Evolutionary conservation across 208 protist species (phyloP), one percentile per base, ranked within the genome.

Genomic region (Leishmania amazonensis): DNA sequence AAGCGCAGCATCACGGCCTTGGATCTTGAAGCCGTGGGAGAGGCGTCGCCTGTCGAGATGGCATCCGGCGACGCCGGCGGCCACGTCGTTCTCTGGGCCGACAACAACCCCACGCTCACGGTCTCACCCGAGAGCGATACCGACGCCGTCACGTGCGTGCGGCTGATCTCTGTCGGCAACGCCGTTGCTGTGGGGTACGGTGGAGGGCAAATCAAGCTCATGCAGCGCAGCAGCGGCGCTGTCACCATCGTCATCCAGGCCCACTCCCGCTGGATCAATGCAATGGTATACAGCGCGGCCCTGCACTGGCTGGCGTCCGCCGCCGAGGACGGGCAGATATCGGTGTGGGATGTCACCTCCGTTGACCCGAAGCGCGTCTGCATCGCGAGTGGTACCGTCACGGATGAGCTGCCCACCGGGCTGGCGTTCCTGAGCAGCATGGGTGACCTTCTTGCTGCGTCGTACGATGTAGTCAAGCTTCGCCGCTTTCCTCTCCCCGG

Each of bases 231-330:
- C n/a, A 88, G 60, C 5, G 93, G 91, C 21, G 76, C 79, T 3
- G 74, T 85, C 13, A 47, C 45, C 19, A 49, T 91, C 1, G 82
- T 83, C 24, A 84, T 96, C 7, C 90, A 91, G 58, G 93, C 93
- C 28, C 93, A 96, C 83, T 80, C 91, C 3, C 81, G 88, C 38
- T 94, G 90, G 88, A 93, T 96, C 83, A 88, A 91, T 60, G 76
- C 81, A 9, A 79, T 96, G 51, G 68, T 73, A 17, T 94, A 87
- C 75, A 74, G 67, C 65, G 2, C 72, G 0, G 42, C 70, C 1
- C 54, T 68, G 6, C 84, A 89, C 42, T 60, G 81, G 24, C 57
- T 96, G 8, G 70, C 85, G 1, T 90, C 93, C 1, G 83, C 81
- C 0, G 84, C 87, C 31, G 91, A 96, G 70, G 93, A 96, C 81